Evolutionary conservation across 2,329 filamentous ascomycete genomes (phyloP).

Genomic region (Dactylellina drechsleri): DNA sequence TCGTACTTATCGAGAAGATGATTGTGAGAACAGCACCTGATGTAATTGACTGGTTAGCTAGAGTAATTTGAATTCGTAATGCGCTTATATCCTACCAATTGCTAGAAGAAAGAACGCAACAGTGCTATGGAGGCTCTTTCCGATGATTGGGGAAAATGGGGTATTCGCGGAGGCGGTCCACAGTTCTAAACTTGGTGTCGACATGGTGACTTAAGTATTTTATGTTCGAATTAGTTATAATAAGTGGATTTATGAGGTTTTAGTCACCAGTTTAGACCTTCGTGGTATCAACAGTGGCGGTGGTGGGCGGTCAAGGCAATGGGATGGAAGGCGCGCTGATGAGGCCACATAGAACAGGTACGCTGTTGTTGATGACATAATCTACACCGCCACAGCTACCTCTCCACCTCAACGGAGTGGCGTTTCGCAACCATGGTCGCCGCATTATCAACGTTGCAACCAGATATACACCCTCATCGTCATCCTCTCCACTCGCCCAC

Average conservation of each 20-base stretch:
- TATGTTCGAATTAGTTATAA: constrained; percentile 8
- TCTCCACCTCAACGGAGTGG: not conserved
- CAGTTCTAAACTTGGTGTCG: constrained; percentile 70
- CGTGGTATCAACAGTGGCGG: not conserved
- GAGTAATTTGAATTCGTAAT: constrained; percentile 50
- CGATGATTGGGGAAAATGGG: constrained; percentile 81
- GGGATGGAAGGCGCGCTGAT: constrained; percentile 8
- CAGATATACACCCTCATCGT: constrained; percentile 2
- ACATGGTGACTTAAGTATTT: constrained; percentile 64
- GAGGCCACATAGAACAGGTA: constrained; percentile 21
- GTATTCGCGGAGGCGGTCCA: constrained; percentile 92
- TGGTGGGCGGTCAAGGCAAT: not conserved
- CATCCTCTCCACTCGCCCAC: not conserved
- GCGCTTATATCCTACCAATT: constrained; percentile 64
- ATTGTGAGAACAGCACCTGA: constrained; percentile 75
- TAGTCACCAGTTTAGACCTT: not conserved
- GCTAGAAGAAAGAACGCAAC: constrained; percentile 81
- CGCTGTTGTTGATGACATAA: constrained; percentile 13
- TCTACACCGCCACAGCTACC: constrained; percentile 12
- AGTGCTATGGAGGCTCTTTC: constrained; percentile 75
- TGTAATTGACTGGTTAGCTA: constrained; percentile 1
- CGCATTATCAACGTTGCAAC: not conserved
- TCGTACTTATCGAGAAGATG: constrained; percentile 84
- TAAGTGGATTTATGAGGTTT: not conserved
- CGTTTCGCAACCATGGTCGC: not conserved